Evolutionary conservation across 768 basidiomycete species (phyloP), one percentile per base, ranked within the genome.

Genomic region (Suillus luteus): DNA sequence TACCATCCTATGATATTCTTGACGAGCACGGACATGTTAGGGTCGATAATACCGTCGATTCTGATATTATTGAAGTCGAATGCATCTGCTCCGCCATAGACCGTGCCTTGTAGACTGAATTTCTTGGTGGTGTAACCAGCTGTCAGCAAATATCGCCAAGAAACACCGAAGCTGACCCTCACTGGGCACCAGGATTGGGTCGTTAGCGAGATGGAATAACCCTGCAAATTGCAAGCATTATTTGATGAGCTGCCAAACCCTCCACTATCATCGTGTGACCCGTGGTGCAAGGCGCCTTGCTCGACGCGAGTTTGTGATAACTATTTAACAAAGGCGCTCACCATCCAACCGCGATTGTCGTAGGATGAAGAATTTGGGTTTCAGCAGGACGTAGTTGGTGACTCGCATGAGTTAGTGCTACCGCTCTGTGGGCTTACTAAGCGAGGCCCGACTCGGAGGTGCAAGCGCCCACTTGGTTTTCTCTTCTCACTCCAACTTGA

Each of bases 31-130:
- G 52, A 64, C 3, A 24, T 10, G 24, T 24, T 48, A 37, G 58
- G 55, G 22, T 63, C 64, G 37, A 63, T 63, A 3, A 51, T 58
- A 22, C 43, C 37, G 22, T 37, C 22, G 2, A 66, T 40, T 10
- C 66, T 35, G 35, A 66, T 43, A 37, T 15, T 41, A 41, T 41
- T 14, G 15, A 27, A 27, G 27, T 27, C 27, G 27, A 27, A 41
- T 41, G 40, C 31, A 66, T 38, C 27, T 66, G 35, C 10, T 49
- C 17, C 7, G 37, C 38, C 8, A 40, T 37, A 40, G 22, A 24
- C 7, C 35, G 40, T 24, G 35, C 14, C 5, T 5, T 8, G 19
- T 58, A 1, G 5, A 17, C 7, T n/a, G 27, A 24, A 2, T 52
- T 11, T 17, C 3, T 33, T 52, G 19, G 15, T 15, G 3, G 3